Evolutionary conservation across 768 basidiomycete genomes (phyloP), one percentile per base, ranked within the genome.

Genomic region (Suillus plorans): DNA sequence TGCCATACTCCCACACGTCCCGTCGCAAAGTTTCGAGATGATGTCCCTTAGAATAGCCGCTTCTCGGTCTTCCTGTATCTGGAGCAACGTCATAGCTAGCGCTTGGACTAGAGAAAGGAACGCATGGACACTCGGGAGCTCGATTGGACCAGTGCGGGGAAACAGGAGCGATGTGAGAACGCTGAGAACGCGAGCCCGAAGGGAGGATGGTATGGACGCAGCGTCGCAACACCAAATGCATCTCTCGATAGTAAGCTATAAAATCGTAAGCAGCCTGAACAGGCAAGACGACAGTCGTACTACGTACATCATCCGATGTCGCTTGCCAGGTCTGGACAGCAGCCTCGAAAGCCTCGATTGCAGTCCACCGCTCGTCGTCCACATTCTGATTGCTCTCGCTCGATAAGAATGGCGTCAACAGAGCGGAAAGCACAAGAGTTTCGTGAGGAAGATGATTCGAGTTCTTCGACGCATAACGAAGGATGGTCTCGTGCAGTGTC

Each of bases 201-300:
- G 74, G 20, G 69, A 68, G 9, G 82, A 78, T 8, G 77, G 67
- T 47, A 78, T 78, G 8, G 80, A 73, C 1, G 85, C 85, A 10
- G 89, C 89, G 67, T 83, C 85, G 68, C 86, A 86, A 70, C 89
- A 91, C 91, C 91, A 93, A 37, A 89, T 66, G 68, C 82, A 85
- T 31, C 90, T 85, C 64, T 86, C 86, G 12, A 89, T 77, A 61
- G 82, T 84, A 28, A 75, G 78, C 68, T 82, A 71, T 79, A 80
- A 67, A 34, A 16, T 4, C 9, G 25, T 65, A 58, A 66, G 50
- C 20, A 44, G 18, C 36, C 34, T 39, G 58, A 58, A 25, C 42
- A 60, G 20, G 14, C 41, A 50, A 28, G 55, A 39, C 62, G 14
- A 64, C 56, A 14, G 57, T 47, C 41, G n/a, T 22, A 45, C 20